phyloP scores from a whole-genome alignment of 768 basidiomycete species.

The Russula vinacea region DNA sequence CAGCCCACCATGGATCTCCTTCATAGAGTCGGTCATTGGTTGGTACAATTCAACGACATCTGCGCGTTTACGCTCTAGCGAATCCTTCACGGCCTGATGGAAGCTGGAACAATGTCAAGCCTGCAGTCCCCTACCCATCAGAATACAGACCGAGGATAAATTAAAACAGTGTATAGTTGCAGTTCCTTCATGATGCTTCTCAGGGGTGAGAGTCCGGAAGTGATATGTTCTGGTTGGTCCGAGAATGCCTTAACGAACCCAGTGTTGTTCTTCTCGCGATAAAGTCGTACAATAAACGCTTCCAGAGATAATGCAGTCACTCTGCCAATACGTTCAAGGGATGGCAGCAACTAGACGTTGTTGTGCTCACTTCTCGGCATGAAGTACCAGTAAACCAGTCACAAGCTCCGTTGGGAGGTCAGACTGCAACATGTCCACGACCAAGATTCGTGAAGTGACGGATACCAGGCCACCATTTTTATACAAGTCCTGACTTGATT shows the following conservation, averaged over 20 bases:
- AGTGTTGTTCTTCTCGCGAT: conserved; percentile 80
- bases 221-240: conserved; percentile 94
- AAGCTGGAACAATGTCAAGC: conserved; percentile 53
- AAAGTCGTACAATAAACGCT: conserved; percentile 90
- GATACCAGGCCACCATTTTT: conserved; percentile 85
- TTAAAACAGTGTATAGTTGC: conserved; percentile 81
- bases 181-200: conserved; percentile 92
- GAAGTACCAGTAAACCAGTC: conserved; percentile 85
- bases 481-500: conserved; percentile 71
- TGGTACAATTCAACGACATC: conserved; percentile 93
- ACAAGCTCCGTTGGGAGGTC: conserved; percentile 84
- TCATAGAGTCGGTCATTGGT: conserved; percentile 79
- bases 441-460: conserved; percentile 89
- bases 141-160: conserved; percentile 76
- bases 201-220: conserved; percentile 85
- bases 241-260: conserved; percentile 98
- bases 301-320: conserved; percentile 82
- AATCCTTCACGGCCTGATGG: conserved; percentile 80
- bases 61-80: conserved; percentile 77
- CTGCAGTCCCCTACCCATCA: conserved; percentile 6
- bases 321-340: conserved; percentile 40
- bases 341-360: not conserved
- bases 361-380: conserved; percentile 75
- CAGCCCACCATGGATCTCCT: conserved; percentile 88
- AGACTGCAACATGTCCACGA: conserved; percentile 88